A percentile compares a stretch with the other conserved stretches of the same genome.
phyloP scores from a whole-genome alignment of 306 rosid genomes.

The Styphnolobium japonicum region DNA sequence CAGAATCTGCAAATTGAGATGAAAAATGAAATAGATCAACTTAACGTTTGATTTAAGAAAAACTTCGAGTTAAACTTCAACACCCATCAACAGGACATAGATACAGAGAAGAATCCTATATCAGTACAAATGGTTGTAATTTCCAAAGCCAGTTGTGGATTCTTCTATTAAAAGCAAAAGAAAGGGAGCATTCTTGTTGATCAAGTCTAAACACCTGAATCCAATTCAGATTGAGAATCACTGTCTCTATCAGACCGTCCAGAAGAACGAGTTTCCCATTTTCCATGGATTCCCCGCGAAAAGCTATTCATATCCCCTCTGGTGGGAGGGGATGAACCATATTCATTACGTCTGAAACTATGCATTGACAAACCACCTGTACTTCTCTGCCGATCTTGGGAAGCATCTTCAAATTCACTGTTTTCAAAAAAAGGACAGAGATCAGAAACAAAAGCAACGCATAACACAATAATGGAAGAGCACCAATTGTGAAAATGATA shows the following conservation, averaged over 20 bases:
- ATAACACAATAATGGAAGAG: constrained; percentile 4
- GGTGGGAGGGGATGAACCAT: constrained; percentile 86
- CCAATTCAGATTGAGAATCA: constrained; percentile 80
- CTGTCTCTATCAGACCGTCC: constrained; percentile 74
- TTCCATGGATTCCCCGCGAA: constrained; percentile 75
- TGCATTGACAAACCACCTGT: constrained; percentile 57
- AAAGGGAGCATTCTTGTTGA: background rate
- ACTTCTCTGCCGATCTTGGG: constrained; percentile 63
- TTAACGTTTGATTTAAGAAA: background rate
- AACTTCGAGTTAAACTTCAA: constrained; percentile 18
- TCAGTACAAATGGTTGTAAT: constrained; percentile 3
- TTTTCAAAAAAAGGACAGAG: background rate
- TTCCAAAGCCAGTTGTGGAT: background rate
- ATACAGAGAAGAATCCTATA: background rate
- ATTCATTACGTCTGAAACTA: constrained; percentile 66
- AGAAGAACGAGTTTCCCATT: constrained; percentile 82
- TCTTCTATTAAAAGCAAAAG: background rate
- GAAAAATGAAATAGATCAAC: constrained; percentile 19
- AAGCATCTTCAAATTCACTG: constrained; percentile 85
- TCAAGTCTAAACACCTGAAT: constrained; percentile 66
- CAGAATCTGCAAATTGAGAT: constrained; percentile 59
- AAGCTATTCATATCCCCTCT: constrained; percentile 58
- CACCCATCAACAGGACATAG: constrained; percentile 1
- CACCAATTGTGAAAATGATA: background rate
- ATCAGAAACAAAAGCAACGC: constrained; percentile 26